Evolutionary conservation across 208 protist genomes (phyloP).

Genomic region (Lotmaria passim): DNA sequence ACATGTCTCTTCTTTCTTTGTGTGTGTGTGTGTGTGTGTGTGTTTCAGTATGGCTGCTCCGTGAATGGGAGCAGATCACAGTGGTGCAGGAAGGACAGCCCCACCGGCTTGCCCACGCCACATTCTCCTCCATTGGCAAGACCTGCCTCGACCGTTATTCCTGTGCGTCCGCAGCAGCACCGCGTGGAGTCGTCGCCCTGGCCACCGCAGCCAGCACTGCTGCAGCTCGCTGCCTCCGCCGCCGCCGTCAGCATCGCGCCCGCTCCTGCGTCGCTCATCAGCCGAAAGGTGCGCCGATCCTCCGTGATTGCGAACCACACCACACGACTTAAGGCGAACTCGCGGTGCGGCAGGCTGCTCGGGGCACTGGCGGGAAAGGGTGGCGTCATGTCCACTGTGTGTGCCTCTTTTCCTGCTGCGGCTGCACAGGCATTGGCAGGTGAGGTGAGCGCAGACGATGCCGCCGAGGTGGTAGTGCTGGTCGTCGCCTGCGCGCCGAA

Average conservation of each 20-base stretch:
- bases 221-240: no score
- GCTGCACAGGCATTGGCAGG: no score
- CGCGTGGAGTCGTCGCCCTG: neutral
- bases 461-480: neutral
- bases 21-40: no score
- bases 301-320: constrained; percentile 35
- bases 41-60: constrained; percentile 4
- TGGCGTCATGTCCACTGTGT: neutral
- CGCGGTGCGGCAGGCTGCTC: constrained; percentile 16
- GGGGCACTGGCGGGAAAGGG: neutral
- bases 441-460: neutral
- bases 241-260: neutral
- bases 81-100: constrained; percentile 3
- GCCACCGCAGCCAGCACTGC: no score
- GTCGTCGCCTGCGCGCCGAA: constrained; percentile 8
- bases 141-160: neutral
- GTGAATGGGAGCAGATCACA: constrained; percentile 25
- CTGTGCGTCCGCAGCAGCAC: neutral
- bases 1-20: no score
- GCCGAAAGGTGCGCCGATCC: constrained; percentile 9
- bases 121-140: neutral
- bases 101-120: neutral
- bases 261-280: neutral
- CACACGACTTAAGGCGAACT: constrained; percentile 29
- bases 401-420: neutral